Evolutionary conservation across 2,329 filamentous ascomycete genomes (phyloP).

Genomic region (Aspergillus viridinutans): DNA sequence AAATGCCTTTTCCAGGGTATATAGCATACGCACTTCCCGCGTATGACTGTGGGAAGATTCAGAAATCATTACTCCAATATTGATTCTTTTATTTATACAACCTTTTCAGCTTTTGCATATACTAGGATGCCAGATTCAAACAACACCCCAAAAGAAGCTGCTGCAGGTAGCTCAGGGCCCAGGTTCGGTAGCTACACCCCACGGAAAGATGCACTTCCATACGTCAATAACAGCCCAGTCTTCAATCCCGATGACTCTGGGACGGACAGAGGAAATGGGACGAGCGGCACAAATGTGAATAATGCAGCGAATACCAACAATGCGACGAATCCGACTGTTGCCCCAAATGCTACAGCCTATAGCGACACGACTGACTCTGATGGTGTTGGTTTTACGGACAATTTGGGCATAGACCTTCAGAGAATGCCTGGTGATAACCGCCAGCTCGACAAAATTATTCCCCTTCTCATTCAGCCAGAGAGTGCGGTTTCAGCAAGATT

Average conservation of each 20-base stretch:
- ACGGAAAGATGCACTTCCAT: too few relatives aligned
- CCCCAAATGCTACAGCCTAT: not conserved
- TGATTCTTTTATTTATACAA: not conserved
- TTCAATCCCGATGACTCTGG: not conserved
- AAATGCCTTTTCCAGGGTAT: not conserved
- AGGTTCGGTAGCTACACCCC: not conserved
- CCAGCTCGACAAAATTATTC: not conserved
- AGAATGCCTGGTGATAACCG: not conserved
- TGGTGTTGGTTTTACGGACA: not conserved
- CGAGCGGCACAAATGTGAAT: not conserved
- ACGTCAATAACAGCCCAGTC: not conserved
- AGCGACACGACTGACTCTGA: not conserved
- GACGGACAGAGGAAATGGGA: not conserved
- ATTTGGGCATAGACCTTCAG: not conserved
- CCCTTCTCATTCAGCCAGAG: constrained; percentile 7
- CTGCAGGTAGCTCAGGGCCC: not conserved
- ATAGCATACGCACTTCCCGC: not conserved
- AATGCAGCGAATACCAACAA: not conserved
- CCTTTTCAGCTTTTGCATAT: not conserved
- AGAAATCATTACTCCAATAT: not conserved
- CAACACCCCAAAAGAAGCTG: not conserved
- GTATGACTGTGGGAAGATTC: not conserved
- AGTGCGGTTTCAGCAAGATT: constrained; percentile 5
- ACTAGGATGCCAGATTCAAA: not conserved
- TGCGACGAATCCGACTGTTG: not conserved